A percentile compares a stretch with the other conserved stretches of the same genome.
Evolutionary conservation across 2,329 filamentous ascomycete species (phyloP).

Genomic region (Botrytis paeoniae): DNA sequence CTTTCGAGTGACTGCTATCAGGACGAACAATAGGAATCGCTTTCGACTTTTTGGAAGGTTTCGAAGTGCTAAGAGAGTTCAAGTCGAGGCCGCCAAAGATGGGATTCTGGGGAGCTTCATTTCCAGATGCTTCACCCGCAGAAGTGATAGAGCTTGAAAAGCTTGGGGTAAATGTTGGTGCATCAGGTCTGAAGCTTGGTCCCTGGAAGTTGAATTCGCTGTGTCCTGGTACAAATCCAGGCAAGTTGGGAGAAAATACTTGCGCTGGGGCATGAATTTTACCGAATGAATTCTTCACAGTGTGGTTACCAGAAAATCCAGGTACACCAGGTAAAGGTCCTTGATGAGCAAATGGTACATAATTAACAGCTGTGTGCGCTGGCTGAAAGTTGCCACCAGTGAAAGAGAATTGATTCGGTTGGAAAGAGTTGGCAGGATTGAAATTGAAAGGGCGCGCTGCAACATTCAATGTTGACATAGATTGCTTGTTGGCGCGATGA

Average conservation of each 20-base stretch:
- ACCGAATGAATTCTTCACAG: constrained; percentile 34
- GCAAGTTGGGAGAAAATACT: constrained; percentile 5
- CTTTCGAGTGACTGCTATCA: constrained; percentile 48
- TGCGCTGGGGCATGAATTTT: constrained; percentile 69
- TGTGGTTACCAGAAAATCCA: constrained; percentile 33
- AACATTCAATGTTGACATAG: constrained; percentile 79
- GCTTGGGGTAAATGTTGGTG: constrained; percentile 69
- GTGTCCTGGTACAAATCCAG: constrained; percentile 64
- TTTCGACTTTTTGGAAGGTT: constrained; percentile 71
- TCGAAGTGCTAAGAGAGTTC: constrained; percentile 58
- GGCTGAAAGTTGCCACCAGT: constrained; percentile 48
- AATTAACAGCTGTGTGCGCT: constrained; percentile 24
- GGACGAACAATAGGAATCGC: constrained; percentile 78
- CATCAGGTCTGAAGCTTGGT: constrained; percentile 71
- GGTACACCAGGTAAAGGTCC: constrained; percentile 40
- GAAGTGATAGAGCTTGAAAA: constrained; percentile 47
- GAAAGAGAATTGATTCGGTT: constrained; percentile 51
- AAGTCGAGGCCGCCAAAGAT: constrained; percentile 72
- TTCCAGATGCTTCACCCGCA: constrained; percentile 46
- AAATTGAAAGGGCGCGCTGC: constrained; percentile 87
- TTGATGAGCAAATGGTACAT: constrained; percentile 27
- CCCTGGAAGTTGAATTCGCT: constrained; percentile 68
- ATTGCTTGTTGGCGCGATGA: constrained; percentile 64
- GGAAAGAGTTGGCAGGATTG: constrained; percentile 49
- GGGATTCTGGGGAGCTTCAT: constrained; percentile 43